Evolutionary conservation across 306 rosid species (phyloP), one percentile per base, ranked within the genome.

Genomic region (Vicia faba): DNA sequence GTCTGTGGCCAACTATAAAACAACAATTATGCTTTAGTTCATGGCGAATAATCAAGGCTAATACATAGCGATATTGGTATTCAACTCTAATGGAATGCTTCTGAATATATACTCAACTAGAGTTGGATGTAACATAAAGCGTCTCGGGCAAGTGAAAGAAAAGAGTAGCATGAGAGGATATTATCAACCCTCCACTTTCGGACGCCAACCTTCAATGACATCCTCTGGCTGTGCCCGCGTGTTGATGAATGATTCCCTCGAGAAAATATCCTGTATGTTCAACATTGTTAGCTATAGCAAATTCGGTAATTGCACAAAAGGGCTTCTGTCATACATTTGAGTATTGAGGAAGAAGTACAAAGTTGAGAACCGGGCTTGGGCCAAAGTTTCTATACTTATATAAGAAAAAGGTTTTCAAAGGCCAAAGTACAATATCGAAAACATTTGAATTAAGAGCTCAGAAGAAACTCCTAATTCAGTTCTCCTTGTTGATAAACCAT

Each of bases 141-240:
- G 69, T 71, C 64, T 23, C 25, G 4, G 8, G 48, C 35, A 60
- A 46, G 44, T 63, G 58, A 53, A 58, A 20, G 59, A 53, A 53
- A 53, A 18, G 19, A 57, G 49, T 53, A 15, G 48, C 51, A 38
- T 18, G 46, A 18, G 61, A 5, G 16, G 14, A 69, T 55, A 64
- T 82, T 45, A 64, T 84, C 78, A 87, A 72, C 85, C 91, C 53
- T 86, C 81, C 33, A 89, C 96, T 80, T 93, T 93, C 6, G 99
- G 84, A 72, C 97, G 91, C 99, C 99, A 93, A 78, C 99, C 98
- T 2, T 82, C 90, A 74, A 93, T 75, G 29, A 89, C 91, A 85
- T 93, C 99, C 59, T 93, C 85, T 0, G 88, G 82, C 64, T 70
- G 77, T 12, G 97, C 85, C 29, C 91, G 75, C 19, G 99, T 93